phyloP scores from a whole-genome alignment of 2,329 filamentous ascomycete genomes.

The Ascochyta clinopodiicola region DNA sequence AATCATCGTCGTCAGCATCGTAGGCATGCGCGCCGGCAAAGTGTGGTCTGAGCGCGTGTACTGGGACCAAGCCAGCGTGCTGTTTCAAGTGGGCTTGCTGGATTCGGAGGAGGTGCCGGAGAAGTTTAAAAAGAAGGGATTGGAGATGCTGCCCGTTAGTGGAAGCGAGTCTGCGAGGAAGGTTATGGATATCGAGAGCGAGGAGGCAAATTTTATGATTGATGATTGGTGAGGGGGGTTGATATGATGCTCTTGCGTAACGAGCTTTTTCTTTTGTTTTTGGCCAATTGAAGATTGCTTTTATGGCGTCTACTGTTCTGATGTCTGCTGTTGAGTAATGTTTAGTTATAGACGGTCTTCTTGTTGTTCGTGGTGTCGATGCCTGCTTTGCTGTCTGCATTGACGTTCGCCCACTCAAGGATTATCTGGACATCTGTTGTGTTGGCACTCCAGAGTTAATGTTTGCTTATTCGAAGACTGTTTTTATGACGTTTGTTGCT shows the following conservation, averaged over 20 bases:
- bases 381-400: too few relatives aligned
- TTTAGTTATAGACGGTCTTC: too few relatives aligned
- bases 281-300: too few relatives aligned
- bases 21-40: slow-evolving; percentile 60
- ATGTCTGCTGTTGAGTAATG: too few relatives aligned
- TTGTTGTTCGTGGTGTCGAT: too few relatives aligned
- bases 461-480: background rate
- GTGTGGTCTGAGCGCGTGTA: slow-evolving; percentile 65
- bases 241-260: too few relatives aligned
- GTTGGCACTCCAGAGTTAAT: too few relatives aligned
- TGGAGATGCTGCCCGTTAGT: slow-evolving; percentile 56
- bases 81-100: slow-evolving; percentile 65
- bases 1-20: slow-evolving; percentile 63
- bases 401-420: too few relatives aligned
- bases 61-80: slow-evolving; percentile 68
- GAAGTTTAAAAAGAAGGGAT: slow-evolving; percentile 52
- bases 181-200: slow-evolving; percentile 53
- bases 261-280: too few relatives aligned
- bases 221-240: slow-evolving; percentile 47
- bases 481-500: background rate
- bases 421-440: too few relatives aligned
- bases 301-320: too few relatives aligned
- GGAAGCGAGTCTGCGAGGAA: slow-evolving; percentile 56
- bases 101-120: slow-evolving; percentile 62
- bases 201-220: slow-evolving; percentile 55